Conservation (phyloP, 225 moss, liverwort and hornwort genomes). For the Straminergon stramineum region DNA sequence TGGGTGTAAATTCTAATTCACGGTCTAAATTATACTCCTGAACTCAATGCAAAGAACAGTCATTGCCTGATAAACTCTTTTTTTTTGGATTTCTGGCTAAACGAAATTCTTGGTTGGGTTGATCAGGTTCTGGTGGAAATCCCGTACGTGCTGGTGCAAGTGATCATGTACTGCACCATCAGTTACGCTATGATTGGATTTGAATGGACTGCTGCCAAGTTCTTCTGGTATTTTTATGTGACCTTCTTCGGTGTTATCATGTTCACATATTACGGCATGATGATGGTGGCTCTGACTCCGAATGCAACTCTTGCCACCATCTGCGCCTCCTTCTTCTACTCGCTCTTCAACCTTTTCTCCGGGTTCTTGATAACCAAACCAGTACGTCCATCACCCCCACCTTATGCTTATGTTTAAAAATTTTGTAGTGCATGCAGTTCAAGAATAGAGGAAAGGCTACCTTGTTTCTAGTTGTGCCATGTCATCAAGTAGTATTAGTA, state of each 20-base stretch:
- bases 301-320: slow-evolving; percentile 26
- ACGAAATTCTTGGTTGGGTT: neutral
- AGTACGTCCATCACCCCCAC: neutral
- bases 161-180: neutral
- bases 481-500: neutral
- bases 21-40: neutral
- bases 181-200: slow-evolving; percentile 42
- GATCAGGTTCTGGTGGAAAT: slow-evolving; percentile 29
- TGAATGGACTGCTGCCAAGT: slow-evolving; percentile 40
- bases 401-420: too few species aligned
- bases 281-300: slow-evolving; percentile 60
- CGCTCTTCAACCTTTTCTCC: slow-evolving; percentile 52
- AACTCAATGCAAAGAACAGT: neutral
- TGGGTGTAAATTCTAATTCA: neutral
- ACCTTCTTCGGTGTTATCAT: slow-evolving; percentile 25
- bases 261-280: slow-evolving; percentile 55
- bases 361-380: slow-evolving; percentile 39
- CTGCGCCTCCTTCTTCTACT: slow-evolving; percentile 35
- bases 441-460: neutral
- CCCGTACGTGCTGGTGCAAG: slow-evolving; percentile 31
- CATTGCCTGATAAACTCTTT: too few species aligned
- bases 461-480: neutral
- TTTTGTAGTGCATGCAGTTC: neutral
- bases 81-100: neutral
- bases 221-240: slow-evolving; percentile 38